phyloP scores from a whole-genome alignment of 208 protist species.

The Endotrypanum monterogeii region DNA sequence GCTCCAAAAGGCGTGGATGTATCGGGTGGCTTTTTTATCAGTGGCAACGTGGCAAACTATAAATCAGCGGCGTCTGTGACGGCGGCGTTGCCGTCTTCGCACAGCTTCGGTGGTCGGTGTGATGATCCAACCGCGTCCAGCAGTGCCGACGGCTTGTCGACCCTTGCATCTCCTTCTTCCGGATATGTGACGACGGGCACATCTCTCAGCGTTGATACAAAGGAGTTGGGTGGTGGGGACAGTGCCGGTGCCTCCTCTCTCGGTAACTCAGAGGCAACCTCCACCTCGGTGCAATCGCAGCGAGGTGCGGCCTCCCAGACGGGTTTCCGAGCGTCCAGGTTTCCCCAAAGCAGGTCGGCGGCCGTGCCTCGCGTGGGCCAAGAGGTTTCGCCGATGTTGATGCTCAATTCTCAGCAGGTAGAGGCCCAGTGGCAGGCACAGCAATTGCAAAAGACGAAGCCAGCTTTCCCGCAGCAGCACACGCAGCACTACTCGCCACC shows the following conservation, averaged over 20 bases:
- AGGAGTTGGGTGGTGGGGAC: constrained; percentile 25
- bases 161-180: constrained; percentile 29
- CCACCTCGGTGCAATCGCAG: constrained; percentile 13
- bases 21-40: constrained; percentile 48
- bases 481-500: constrained; percentile 3
- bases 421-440: background rate
- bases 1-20: constrained; percentile 46
- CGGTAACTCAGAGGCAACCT: constrained; percentile 8
- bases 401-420: constrained; percentile 1
- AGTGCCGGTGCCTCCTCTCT: constrained; percentile 1
- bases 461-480: background rate
- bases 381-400: background rate
- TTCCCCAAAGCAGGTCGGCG: background rate
- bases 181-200: constrained; percentile 19
- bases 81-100: constrained; percentile 14
- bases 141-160: constrained; percentile 34
- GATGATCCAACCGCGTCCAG: constrained; percentile 23
- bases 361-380: background rate
- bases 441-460: background rate
- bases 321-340: background rate
- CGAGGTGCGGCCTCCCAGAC: constrained; percentile 2
- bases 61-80: constrained; percentile 4
- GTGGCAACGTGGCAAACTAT: constrained; percentile 52
- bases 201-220: constrained; percentile 27
- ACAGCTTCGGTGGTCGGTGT: constrained; percentile 10